phyloP scores from a whole-genome alignment of 441 rosid species.

The Syzygium malaccense region DNA sequence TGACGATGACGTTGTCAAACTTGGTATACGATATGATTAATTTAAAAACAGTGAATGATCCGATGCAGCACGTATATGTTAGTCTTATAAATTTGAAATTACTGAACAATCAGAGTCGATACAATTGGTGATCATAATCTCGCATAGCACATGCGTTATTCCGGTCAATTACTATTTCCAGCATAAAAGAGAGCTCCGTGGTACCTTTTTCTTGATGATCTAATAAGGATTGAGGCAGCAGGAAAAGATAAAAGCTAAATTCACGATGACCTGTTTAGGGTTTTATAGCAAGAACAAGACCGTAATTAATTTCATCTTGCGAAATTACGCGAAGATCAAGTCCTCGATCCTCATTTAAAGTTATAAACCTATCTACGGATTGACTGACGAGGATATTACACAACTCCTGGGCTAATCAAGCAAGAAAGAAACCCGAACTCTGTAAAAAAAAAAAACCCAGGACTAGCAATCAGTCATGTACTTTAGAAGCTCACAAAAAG shows the following conservation, averaged over 20 bases:
- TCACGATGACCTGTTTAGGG: background rate
- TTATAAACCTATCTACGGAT: background rate
- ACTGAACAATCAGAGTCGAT: background rate
- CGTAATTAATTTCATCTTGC: background rate
- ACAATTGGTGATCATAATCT: background rate
- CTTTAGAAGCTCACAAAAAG: background rate
- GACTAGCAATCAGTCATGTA: background rate
- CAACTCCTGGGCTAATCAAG: background rate
- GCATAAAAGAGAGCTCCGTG: background rate
- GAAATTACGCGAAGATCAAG: background rate
- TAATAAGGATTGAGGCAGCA: background rate
- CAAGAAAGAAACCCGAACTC: background rate
- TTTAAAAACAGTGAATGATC: background rate
- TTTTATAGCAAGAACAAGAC: background rate
- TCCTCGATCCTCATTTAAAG: background rate
- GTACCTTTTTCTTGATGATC: background rate
- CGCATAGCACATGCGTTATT: background rate
- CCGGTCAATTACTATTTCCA: background rate
- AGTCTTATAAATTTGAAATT: background rate
- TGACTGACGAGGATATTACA: background rate
- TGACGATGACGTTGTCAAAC: too few relatives aligned
- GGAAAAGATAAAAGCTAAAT: background rate
- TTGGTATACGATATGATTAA: background rate
- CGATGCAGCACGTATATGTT: background rate
- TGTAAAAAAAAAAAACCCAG: background rate